phyloP scores from a whole-genome alignment of 2,329 filamentous ascomycete genomes.

The Elsinoe australis region DNA sequence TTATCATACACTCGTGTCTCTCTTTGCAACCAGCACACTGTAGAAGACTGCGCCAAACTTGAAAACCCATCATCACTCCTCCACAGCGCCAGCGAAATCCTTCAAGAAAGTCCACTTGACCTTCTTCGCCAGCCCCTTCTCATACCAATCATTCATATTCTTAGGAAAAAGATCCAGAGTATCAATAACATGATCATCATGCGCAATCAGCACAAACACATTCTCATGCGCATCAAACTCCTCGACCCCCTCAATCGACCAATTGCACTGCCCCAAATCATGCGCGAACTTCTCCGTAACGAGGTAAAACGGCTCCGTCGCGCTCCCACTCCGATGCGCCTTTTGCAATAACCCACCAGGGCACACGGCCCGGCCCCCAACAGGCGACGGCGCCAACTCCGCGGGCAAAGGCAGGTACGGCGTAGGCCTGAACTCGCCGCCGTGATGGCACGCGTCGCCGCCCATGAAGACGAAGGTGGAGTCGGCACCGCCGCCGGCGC shows the following conservation, averaged over 20 bases:
- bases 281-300: slow-evolving; percentile 29
- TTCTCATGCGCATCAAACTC: slow-evolving; percentile 41
- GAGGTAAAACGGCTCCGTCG: slow-evolving; percentile 32
- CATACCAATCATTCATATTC: slow-evolving; percentile 40
- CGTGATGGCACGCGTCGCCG: slow-evolving; percentile 43
- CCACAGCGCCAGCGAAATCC: slow-evolving; percentile 42
- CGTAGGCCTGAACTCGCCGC: slow-evolving; percentile 41
- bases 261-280: slow-evolving; percentile 30
- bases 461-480: slow-evolving; percentile 45
- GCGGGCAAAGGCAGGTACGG: slow-evolving; percentile 35
- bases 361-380: slow-evolving; percentile 26
- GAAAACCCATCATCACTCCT: slow-evolving; percentile 17
- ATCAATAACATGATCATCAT: slow-evolving; percentile 39
- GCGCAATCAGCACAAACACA: slow-evolving; percentile 42
- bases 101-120: slow-evolving; percentile 45
- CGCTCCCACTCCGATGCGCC: slow-evolving; percentile 32
- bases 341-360: slow-evolving; percentile 36
- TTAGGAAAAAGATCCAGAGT: slow-evolving; percentile 46
- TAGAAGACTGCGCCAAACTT: no score
- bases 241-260: slow-evolving; percentile 40
- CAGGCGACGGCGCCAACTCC: slow-evolving; percentile 31
- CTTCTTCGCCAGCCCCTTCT: slow-evolving; percentile 41
- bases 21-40: no score
- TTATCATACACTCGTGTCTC: no score
- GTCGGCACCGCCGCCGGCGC: no score